Evolutionary conservation across 2,329 filamentous ascomycete species (phyloP).

Genomic region (Alternaria ventricosa): DNA sequence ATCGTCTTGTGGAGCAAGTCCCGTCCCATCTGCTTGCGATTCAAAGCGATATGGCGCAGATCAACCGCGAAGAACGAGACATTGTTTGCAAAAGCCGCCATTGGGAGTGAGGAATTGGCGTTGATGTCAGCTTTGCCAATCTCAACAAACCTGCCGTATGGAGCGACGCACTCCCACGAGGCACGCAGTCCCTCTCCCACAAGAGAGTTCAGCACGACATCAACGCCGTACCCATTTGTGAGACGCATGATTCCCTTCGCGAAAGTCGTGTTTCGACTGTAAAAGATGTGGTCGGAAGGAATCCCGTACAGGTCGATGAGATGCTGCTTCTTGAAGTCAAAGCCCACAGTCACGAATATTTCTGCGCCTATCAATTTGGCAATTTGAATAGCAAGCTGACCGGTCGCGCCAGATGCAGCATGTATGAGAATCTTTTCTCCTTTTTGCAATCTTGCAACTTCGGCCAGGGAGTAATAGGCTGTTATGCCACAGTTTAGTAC

Average conservation of each 20-base stretch:
- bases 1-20: not conserved
- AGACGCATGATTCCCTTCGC: not conserved
- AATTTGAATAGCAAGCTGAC: slow-evolving; percentile 32
- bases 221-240: slow-evolving; percentile 37
- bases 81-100: slow-evolving; percentile 10
- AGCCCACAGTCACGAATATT: slow-evolving; percentile 33
- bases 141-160: slow-evolving; percentile 24
- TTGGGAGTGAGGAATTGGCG: slow-evolving; percentile 7
- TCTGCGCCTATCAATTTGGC: slow-evolving; percentile 22
- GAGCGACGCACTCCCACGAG: slow-evolving; percentile 51
- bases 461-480: slow-evolving; percentile 23
- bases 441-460: slow-evolving; percentile 22
- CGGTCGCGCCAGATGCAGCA: slow-evolving; percentile 24
- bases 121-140: slow-evolving; percentile 21
- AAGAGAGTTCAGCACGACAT: slow-evolving; percentile 42
- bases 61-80: not conserved
- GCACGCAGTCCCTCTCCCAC: slow-evolving; percentile 36
- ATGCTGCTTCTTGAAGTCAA: slow-evolving; percentile 22
- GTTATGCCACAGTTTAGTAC: not conserved
- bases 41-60: slow-evolving; percentile 12
- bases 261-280: slow-evolving; percentile 23
- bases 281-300: slow-evolving; percentile 42
- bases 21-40: not conserved
- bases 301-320: slow-evolving; percentile 27
- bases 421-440: slow-evolving; percentile 41